These are phyloP conservation scores for Penicillium sp. DNA, from an alignment of 2,329 filamentous ascomycete genomes.

Conservation along the genomic window DNA sequence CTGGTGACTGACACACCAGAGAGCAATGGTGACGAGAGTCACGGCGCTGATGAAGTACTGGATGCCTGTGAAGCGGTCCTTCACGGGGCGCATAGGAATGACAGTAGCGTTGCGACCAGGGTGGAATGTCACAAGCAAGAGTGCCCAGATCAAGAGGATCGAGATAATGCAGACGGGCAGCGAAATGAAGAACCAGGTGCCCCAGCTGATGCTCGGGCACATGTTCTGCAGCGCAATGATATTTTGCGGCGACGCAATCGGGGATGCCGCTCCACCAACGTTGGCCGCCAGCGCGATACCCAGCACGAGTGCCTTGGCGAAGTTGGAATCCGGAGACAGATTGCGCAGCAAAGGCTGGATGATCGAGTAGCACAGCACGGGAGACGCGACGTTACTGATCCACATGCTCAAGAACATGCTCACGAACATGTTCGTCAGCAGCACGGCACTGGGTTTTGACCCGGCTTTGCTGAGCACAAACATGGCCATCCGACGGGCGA, in stretches of 20 bases:
- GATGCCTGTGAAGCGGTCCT: conserved; percentile 77
- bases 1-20: conserved; percentile 92
- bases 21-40: conserved; percentile 73
- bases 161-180: conserved; percentile 88
- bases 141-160: conserved; percentile 79
- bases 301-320: conserved; percentile 91
- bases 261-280: conserved; percentile 91
- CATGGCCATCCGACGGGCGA: conserved; percentile 94
- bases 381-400: conserved; percentile 96
- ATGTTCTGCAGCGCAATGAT: conserved; percentile 96
- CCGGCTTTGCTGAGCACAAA: conserved; percentile 95
- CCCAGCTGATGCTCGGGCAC: conserved; percentile 85
- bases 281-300: conserved; percentile 94
- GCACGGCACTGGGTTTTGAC: conserved; percentile 78
- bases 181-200: conserved; percentile 93
- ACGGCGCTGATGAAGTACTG: conserved; percentile 90
- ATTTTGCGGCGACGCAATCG: conserved; percentile 95
- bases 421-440: conserved; percentile 98
- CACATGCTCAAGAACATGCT: conserved; percentile 98
- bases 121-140: conserved; percentile 79
- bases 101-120: conserved; percentile 82
- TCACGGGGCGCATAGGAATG: conserved; percentile 82
- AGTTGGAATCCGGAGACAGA: conserved; percentile 78
- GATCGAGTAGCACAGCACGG: conserved; percentile 94
- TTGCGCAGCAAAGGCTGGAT: conserved; percentile 97